A percentile compares a stretch with the other conserved stretches of the same genome.
Evolutionary conservation across 805 yeast genomes (phyloP).

Genomic region (Blastobotrys muscicola): DNA sequence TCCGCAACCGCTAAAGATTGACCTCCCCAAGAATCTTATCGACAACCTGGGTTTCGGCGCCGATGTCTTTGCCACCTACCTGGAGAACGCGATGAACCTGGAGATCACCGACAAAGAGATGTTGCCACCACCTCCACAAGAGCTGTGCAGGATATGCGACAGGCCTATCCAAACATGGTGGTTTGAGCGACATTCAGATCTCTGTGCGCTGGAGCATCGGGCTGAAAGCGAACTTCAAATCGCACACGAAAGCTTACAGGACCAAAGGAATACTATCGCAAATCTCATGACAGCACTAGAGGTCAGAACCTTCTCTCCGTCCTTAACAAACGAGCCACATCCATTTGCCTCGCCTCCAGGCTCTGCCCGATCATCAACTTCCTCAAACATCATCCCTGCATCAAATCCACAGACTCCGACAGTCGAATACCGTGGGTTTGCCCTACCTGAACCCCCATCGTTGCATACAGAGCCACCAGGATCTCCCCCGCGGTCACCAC

Average conservation of each 20-base stretch:
- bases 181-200: constrained; percentile 82
- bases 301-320: background rate
- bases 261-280: constrained; percentile 49
- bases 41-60: constrained; percentile 83
- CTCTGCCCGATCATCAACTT: constrained; percentile 3
- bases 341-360: constrained; percentile 12
- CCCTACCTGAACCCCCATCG: constrained; percentile 8
- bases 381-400: background rate
- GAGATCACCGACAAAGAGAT: constrained; percentile 47
- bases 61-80: constrained; percentile 67
- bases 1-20: constrained; percentile 50
- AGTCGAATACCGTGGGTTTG: constrained; percentile 12
- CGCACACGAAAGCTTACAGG: constrained; percentile 66
- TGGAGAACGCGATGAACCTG: constrained; percentile 52
- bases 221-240: constrained; percentile 66
- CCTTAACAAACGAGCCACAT: background rate
- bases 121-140: constrained; percentile 70
- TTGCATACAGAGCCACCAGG: background rate
- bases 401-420: constrained; percentile 4
- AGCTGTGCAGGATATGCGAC: constrained; percentile 89
- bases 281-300: constrained; percentile 26
- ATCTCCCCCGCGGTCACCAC: constrained; percentile 10
- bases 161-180: constrained; percentile 91
- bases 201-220: constrained; percentile 78
- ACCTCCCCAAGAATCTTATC: constrained; percentile 61